Evolutionary conservation across 768 basidiomycete genomes (phyloP), one percentile per base, ranked within the genome.

Genomic region (Russula abietina): DNA sequence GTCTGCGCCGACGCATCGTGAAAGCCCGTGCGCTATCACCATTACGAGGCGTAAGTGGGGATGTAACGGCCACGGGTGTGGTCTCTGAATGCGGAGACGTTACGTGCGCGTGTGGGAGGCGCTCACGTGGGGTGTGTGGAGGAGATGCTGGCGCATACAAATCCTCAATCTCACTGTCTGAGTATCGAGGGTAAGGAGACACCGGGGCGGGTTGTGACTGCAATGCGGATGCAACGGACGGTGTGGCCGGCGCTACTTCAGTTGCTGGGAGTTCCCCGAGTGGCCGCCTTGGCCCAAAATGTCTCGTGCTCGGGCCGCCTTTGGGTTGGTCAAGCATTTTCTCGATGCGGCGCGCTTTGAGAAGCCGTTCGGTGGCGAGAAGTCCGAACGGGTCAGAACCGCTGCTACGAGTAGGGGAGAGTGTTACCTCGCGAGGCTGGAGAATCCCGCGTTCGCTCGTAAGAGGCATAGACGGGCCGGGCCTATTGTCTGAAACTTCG

Each of bases 131-230:
- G 4, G 59, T 60, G 59, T 55, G 64, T 12, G 60, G 64, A 12
- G 57, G 54, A 22, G 64, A 58, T 33, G 59, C 65, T 38, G 67
- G 61, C 7, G 59, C 61, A 54, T 68, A 68, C 26, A 68, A n/a
- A 51, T 62, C 67, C 24, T 68, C 67, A 39, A 68, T 60, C n/a
- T 62, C 60, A 53, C 65, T 66, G 51, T 66, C 65, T 4, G 67
- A 68, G 46, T 68, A 68, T 11, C 57, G 60, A 32, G n/a, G 54
- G 45, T 59, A 39, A 4, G 57, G n/a, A 19, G 49, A 41, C 24
- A 56, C 36, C 11, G 55, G 38, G 3, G 55, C 14, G 24, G 48
- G 33, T 24, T 39, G 65, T 4, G 55, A 52, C 36, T 56, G 54
- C n/a, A 61, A 58, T 4, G 43, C 32, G 22, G 54, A 58, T 28